These are phyloP conservation scores for Rhodotorula diobovata DNA, from an alignment of 768 basidiomycete genomes.

Conservation along the genomic window DNA sequence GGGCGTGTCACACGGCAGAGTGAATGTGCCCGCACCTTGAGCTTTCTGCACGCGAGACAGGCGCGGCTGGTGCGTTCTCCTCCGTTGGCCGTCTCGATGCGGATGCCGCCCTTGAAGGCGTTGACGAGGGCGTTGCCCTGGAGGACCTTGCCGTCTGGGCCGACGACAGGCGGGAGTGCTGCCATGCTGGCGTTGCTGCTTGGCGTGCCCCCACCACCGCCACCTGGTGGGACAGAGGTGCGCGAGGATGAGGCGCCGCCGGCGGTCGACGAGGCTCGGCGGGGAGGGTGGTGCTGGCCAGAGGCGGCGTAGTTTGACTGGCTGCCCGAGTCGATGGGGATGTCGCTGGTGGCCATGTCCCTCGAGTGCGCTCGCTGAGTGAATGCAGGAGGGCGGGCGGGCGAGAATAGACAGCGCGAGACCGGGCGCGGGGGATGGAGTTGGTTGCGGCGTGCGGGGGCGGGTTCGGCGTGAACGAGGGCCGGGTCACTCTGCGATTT, in stretches of 20 bases:
- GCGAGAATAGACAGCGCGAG: too few species aligned
- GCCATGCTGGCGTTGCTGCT: neutral
- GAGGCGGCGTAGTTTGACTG: too few species aligned
- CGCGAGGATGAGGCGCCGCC: too few species aligned
- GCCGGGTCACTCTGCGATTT: too few species aligned
- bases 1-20: neutral
- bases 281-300: too few species aligned
- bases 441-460: too few species aligned
- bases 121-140: slow-evolving; percentile 23
- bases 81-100: slow-evolving; percentile 24
- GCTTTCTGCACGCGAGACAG: slow-evolving; percentile 28
- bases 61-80: slow-evolving; percentile 24
- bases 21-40: slow-evolving; percentile 3
- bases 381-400: too few species aligned
- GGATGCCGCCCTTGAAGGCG: slow-evolving; percentile 21
- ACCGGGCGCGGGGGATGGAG: too few species aligned
- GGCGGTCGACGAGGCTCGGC: too few species aligned
- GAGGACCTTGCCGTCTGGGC: slow-evolving; percentile 16
- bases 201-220: neutral
- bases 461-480: too few species aligned
- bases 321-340: neutral
- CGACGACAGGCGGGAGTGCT: neutral
- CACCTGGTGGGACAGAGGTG: too few species aligned
- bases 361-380: too few species aligned
- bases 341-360: neutral